A percentile compares a stretch with the other conserved stretches of the same genome.
These are phyloP conservation scores for Cubamyces sp. DNA, from an alignment of 768 basidiomycete genomes.

Conservation along the genomic window DNA sequence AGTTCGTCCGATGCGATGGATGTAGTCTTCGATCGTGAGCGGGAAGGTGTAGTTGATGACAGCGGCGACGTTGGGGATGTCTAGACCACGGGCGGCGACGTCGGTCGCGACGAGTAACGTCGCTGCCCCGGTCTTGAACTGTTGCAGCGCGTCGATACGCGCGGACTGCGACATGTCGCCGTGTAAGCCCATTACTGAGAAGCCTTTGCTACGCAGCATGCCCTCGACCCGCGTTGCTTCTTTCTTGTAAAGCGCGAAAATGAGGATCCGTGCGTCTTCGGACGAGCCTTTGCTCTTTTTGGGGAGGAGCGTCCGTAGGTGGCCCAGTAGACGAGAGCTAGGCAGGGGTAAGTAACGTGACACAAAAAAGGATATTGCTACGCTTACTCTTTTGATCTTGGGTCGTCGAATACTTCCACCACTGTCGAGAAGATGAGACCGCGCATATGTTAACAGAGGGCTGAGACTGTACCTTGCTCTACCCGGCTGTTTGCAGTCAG, in stretches of 20 bases:
- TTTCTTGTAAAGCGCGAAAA: slow-evolving; percentile 98
- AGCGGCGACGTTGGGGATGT: slow-evolving; percentile 93
- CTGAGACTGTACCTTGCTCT: slow-evolving; percentile 57
- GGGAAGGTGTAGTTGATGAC: slow-evolving; percentile 99
- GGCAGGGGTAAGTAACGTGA: background rate
- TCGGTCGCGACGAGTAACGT: slow-evolving; percentile 93
- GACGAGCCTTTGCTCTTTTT: slow-evolving; percentile 61
- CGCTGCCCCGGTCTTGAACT: slow-evolving; percentile 82
- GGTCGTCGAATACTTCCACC: slow-evolving; percentile 90
- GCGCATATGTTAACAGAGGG: background rate
- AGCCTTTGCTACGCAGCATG: slow-evolving; percentile 74
- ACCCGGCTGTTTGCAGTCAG: slow-evolving; percentile 92
- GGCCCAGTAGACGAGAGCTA: slow-evolving; percentile 63
- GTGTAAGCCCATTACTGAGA: slow-evolving; percentile 81
- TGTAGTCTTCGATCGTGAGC: slow-evolving; percentile 91
- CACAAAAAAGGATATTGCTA: background rate
- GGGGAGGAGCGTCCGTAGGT: slow-evolving; percentile 58
- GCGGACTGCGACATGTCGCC: slow-evolving; percentile 89
- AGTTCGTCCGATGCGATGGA: slow-evolving; percentile 89
- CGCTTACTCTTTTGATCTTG: slow-evolving; percentile 83
- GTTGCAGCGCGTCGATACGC: slow-evolving; percentile 83
- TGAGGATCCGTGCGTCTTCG: slow-evolving; percentile 72
- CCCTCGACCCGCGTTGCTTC: slow-evolving; percentile 91
- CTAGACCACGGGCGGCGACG: slow-evolving; percentile 94
- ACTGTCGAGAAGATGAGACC: slow-evolving; percentile 30